Percentiles rank a stretch among this genome's conserved stretches.
Conservation (phyloP, 2,329 filamentous ascomycete genomes). For the Lachnellula occidentalis region DNA sequence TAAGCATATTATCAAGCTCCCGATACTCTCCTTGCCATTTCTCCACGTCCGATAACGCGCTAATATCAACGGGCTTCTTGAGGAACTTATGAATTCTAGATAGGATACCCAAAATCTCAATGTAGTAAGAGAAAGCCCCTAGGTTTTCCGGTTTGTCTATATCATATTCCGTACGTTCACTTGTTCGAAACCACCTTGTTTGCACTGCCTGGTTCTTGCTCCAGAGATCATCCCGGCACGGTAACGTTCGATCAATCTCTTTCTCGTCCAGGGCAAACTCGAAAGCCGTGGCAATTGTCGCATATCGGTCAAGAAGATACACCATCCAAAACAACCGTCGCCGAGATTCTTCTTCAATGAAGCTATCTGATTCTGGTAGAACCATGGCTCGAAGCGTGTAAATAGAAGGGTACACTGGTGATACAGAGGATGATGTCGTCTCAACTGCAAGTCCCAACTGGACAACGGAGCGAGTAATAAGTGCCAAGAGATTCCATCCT, state of each 20-base stretch:
- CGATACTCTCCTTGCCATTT: slow-evolving; percentile 85
- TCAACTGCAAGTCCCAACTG: slow-evolving; percentile 84
- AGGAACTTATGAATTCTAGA: slow-evolving; percentile 85
- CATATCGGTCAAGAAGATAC: slow-evolving; percentile 83
- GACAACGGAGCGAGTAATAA: slow-evolving; percentile 84
- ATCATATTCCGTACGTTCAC: slow-evolving; percentile 51
- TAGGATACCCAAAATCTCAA: slow-evolving; percentile 82
- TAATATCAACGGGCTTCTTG: slow-evolving; percentile 85
- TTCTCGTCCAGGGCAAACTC: slow-evolving; percentile 86
- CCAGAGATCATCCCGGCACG: slow-evolving; percentile 84
- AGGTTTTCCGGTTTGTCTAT: slow-evolving; percentile 72
- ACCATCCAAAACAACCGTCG: slow-evolving; percentile 91
- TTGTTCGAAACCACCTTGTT: slow-evolving; percentile 71
- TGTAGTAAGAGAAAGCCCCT: slow-evolving; percentile 83
- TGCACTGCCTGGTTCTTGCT: slow-evolving; percentile 78
- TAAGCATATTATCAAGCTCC: slow-evolving; percentile 73
- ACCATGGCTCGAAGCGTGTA: slow-evolving; percentile 84
- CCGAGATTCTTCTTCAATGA: slow-evolving; percentile 83
- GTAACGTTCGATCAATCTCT: slow-evolving; percentile 81
- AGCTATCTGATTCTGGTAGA: slow-evolving; percentile 74
- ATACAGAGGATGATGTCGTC: slow-evolving; percentile 69
- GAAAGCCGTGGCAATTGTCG: slow-evolving; percentile 85
- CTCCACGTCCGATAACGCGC: slow-evolving; percentile 76
- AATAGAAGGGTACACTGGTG: slow-evolving; percentile 76
- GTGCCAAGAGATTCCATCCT: slow-evolving; percentile 84